Evolutionary conservation across 2,329 filamentous ascomycete species (phyloP).

Genomic region (Talaromyces atroroseus): DNA sequence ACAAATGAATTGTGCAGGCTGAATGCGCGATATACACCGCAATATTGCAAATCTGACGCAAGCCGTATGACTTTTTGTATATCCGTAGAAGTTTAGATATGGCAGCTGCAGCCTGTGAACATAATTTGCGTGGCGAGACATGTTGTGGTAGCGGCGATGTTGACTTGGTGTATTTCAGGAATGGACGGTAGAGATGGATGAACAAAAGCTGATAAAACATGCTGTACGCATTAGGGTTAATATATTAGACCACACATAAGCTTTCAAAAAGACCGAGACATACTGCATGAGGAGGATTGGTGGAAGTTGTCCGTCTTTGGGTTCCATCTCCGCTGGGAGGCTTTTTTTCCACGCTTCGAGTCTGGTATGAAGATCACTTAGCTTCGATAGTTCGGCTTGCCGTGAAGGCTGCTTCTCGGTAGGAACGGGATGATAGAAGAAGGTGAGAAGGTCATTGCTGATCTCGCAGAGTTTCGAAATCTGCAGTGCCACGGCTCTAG

Average conservation of each 20-base stretch:
- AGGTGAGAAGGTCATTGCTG: slow-evolving; percentile 79
- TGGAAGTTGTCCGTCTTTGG: slow-evolving; percentile 81
- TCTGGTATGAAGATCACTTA: slow-evolving; percentile 84
- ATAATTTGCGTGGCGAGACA: slow-evolving; percentile 84
- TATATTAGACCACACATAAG: slow-evolving; percentile 17
- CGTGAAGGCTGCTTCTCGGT: slow-evolving; percentile 63
- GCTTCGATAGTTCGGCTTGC: slow-evolving; percentile 79
- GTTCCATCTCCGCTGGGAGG: slow-evolving; percentile 78
- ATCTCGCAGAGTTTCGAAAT: slow-evolving; percentile 85
- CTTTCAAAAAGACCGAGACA: slow-evolving; percentile 32
- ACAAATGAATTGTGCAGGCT: slow-evolving; percentile 86
- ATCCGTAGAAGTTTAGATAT: slow-evolving; percentile 92
- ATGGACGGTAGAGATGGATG: slow-evolving; percentile 91
- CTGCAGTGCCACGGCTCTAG: slow-evolving; percentile 73
- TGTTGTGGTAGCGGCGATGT: slow-evolving; percentile 79
- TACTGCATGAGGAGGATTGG: slow-evolving; percentile 83
- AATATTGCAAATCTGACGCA: slow-evolving; percentile 93
- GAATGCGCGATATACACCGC: slow-evolving; percentile 94
- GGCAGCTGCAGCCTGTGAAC: slow-evolving; percentile 79
- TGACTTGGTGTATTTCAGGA: slow-evolving; percentile 79
- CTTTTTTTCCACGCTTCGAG: slow-evolving; percentile 84
- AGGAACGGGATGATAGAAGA: slow-evolving; percentile 80
- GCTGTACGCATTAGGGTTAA: slow-evolving; percentile 43
- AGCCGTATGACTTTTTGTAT: slow-evolving; percentile 86
- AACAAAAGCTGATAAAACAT: slow-evolving; percentile 98